These are phyloP conservation scores for Andalucia godoyi DNA, from an alignment of 78 protist genomes.

Conservation along the genomic window DNA sequence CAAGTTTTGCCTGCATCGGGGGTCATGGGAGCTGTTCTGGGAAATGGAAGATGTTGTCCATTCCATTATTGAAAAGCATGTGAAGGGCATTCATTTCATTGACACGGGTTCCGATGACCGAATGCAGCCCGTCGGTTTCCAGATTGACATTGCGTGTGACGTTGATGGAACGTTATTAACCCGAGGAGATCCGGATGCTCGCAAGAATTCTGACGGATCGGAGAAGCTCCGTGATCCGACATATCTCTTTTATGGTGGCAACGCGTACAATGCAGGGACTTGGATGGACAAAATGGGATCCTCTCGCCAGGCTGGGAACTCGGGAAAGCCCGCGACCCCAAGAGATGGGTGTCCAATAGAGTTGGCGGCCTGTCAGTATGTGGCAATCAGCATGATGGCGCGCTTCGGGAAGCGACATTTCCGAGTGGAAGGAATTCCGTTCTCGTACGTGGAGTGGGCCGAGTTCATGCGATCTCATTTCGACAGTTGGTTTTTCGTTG, in stretches of 20 bases:
- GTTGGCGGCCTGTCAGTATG: slow-evolving; percentile 45
- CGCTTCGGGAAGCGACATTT: not conserved
- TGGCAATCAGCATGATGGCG: not conserved
- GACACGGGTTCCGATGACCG: slow-evolving; percentile 49
- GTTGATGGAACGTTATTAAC: not conserved
- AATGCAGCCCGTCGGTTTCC: slow-evolving; percentile 72
- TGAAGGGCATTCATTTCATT: slow-evolving; percentile 53
- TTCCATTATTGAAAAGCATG: not conserved
- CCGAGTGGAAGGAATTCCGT: too few relatives aligned
- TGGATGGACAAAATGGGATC: slow-evolving; percentile 98
- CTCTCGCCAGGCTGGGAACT: slow-evolving; percentile 24
- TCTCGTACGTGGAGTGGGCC: too few relatives aligned
- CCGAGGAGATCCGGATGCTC: too few relatives aligned
- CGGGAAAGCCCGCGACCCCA: slow-evolving; percentile 83
- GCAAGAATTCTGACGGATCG: too few relatives aligned
- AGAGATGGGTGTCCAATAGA: slow-evolving; percentile 88
- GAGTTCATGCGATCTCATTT: too few relatives aligned
- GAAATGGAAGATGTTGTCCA: not conserved
- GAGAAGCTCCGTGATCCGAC: too few relatives aligned
- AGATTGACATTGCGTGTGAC: not conserved
- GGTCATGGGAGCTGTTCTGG: not conserved
- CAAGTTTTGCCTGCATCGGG: not conserved
- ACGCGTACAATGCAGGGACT: slow-evolving; percentile 71
- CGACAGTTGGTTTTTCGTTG: too few relatives aligned
- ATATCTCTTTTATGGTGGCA: slow-evolving; percentile 81